A percentile compares a stretch with the other conserved stretches of the same genome.
phyloP scores from a whole-genome alignment of 495 filamentous ascomycete genomes.

The Cudoniella acicularis region DNA sequence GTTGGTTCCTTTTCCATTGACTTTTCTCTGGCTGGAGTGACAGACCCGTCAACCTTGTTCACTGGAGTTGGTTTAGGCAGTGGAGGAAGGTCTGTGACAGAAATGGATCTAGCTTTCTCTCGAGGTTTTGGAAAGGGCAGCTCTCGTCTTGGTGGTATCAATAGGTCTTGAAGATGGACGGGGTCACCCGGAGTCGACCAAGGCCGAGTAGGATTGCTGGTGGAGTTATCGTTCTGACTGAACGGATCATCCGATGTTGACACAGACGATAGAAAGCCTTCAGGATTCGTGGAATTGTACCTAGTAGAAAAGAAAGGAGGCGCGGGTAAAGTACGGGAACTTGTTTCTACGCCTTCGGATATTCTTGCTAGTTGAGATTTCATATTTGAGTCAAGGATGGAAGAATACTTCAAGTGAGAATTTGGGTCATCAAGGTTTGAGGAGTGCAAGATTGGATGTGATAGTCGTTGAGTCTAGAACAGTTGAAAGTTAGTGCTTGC shows the following conservation, averaged over 20 bases:
- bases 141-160: slow-evolving; percentile 33
- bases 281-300: neutral
- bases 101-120: neutral
- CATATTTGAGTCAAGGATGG: slow-evolving; percentile 4
- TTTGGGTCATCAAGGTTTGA: neutral
- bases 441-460: slow-evolving; percentile 1
- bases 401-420: neutral
- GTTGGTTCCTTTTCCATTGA: neutral
- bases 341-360: neutral
- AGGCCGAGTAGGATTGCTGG: neutral
- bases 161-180: slow-evolving; percentile 5
- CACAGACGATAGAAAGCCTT: neutral
- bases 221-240: neutral
- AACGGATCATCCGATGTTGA: neutral
- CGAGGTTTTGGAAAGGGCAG: slow-evolving; percentile 30
- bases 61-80: slow-evolving; percentile 8
- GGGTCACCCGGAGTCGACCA: neutral
- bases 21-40: neutral
- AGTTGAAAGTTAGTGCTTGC: neutral
- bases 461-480: slow-evolving; percentile 4
- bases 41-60: neutral
- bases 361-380: neutral
- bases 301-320: neutral
- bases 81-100: slow-evolving; percentile 3
- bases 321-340: neutral